Conservation (phyloP, 2,329 filamentous ascomycete species). For the Fusarium abutilonis region DNA sequence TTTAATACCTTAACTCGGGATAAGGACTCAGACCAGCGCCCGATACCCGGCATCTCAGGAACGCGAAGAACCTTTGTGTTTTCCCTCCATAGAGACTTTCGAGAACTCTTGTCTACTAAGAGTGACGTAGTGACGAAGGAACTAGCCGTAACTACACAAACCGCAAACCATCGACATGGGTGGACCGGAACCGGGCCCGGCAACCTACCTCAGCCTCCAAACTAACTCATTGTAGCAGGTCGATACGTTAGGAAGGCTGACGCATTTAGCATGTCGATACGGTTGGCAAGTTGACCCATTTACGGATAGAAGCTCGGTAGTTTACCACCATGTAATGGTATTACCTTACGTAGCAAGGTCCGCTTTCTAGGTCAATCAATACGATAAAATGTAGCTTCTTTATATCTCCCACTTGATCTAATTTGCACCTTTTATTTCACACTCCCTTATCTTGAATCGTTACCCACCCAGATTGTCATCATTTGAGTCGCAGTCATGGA, state of each 20-base stretch:
- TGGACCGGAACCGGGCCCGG: not conserved
- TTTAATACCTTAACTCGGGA: too few relatives aligned
- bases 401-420: not conserved
- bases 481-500: not conserved
- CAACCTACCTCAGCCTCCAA: not conserved
- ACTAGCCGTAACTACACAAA: too few relatives aligned
- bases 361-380: not conserved
- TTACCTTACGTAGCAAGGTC: not conserved
- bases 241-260: not conserved
- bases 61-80: too few relatives aligned
- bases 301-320: not conserved
- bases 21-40: too few relatives aligned
- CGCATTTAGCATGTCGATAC: not conserved
- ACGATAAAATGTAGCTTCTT: not conserved
- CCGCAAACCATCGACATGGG: too few relatives aligned
- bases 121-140: too few relatives aligned
- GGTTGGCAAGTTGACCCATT: not conserved
- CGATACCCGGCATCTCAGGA: too few relatives aligned
- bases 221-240: not conserved
- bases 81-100: too few relatives aligned
- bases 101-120: too few relatives aligned
- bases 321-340: not conserved
- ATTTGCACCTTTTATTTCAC: not conserved
- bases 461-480: rapidly evolving
- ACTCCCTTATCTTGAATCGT: not conserved